A percentile compares a stretch with the other conserved stretches of the same genome.
These are phyloP conservation scores for Macrocybe sp. DNA, from an alignment of 1,284 basidiomycete genomes.

Conservation along the genomic window DNA sequence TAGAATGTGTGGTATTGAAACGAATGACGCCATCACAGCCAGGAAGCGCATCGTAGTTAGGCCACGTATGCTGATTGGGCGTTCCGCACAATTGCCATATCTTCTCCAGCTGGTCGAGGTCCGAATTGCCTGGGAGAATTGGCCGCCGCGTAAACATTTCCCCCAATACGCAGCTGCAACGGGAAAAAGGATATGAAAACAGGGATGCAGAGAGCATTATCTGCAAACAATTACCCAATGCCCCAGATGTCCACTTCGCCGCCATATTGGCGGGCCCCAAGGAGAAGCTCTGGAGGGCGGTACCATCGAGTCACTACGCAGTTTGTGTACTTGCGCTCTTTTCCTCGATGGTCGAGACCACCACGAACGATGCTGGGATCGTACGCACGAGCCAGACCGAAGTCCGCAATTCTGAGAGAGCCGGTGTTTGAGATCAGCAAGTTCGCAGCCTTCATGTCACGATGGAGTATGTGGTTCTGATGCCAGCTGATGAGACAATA, in stretches of 20 bases:
- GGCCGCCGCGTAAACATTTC: conserved; percentile 93
- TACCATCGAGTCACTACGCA: conserved; percentile 99
- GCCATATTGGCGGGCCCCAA: conserved; percentile 88
- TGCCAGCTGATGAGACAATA: conserved; percentile 9
- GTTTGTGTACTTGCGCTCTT: conserved; percentile 84
- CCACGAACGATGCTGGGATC: conserved; percentile 46
- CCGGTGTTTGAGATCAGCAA: conserved; percentile 89
- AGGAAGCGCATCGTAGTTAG: conserved; percentile 74
- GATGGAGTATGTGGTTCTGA: conserved; percentile 93
- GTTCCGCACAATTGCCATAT: conserved; percentile 90
- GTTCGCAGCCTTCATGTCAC: conserved; percentile 99
- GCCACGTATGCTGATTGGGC: conserved; percentile 79
- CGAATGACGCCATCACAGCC: conserved; percentile 77
- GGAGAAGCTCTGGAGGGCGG: conserved; percentile 90
- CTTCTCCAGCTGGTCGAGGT: conserved; percentile 86
- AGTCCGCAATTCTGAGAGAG: conserved; percentile 88
- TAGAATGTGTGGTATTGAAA: conserved; percentile 41
- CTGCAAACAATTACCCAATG: conserved; percentile 64
- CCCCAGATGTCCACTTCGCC: conserved; percentile 98
- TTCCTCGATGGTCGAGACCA: conserved; percentile 39
- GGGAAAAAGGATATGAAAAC: background rate
- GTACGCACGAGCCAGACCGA: conserved; percentile 86
- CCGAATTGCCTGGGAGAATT: conserved; percentile 84
- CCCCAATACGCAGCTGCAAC: conserved; percentile 79
- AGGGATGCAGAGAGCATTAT: background rate